Base-by-base conservation (phyloP, 2,329 filamentous ascomycete genomes). In the Apiospora malaysiana region DNA sequence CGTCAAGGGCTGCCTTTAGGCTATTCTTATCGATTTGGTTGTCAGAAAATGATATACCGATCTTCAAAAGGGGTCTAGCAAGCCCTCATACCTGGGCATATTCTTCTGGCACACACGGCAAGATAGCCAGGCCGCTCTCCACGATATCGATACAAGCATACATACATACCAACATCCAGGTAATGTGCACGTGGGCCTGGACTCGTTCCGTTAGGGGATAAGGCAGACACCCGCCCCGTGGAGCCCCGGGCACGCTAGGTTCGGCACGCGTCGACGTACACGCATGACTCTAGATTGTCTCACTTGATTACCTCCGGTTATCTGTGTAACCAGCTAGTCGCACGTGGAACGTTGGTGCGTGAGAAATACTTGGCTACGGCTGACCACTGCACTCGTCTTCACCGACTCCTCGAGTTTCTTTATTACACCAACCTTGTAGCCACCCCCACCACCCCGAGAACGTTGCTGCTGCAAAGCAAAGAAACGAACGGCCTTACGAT, bases 281-380 rank as follows among this genome's bases (percentile, higher is more conserved):
- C 51, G 27, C 56, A 63, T 63, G 32, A 5, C 56, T 63, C 56
- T n/a, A n/a, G 56, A 32, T 63, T 63, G 56, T 63, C 27, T 40
- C 56, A 63, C 56, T 63, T 40, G 27, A 14, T 63, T 56, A 37
- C 37, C 56, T 63, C 56, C 56, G 56, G 56, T 63, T 63, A 40
- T 40, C 56, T 40, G 56, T 37, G 56, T 63, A 63, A 40, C 56
- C 56, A 10, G 21, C 27, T 63, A 63, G 32, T 16, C 56, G 56
- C 56, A 63, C 56, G 56, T 63, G 56, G 56, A 40, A 63, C 32
- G 21, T 10, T 63, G 56, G 56, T 63, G 56, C 56, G 56, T 40
- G 56, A 63, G 56, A 63, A 63, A 63, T n/a, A 16, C 56, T 63
- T 63, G 56, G 56, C 56, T 14, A 23, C n/a, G 32, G 56, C 56